Evolutionary conservation across 257 asterid genomes (phyloP).

Genomic region (Solanum corneliomulleri): DNA sequence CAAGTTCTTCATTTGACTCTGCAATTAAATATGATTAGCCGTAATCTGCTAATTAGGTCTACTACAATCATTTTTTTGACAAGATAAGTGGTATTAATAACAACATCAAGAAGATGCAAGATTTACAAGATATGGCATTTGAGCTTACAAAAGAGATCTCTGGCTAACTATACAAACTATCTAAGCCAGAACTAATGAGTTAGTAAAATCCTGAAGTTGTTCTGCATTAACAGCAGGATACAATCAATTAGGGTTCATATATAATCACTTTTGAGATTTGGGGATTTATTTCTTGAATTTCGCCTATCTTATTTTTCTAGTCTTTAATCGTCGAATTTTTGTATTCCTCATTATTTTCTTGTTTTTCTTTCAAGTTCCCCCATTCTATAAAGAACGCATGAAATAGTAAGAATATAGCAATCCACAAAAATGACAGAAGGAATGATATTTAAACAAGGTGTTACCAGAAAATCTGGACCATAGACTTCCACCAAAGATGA

Average conservation of each 20-base stretch:
- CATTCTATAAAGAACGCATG: not conserved
- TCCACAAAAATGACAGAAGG: not conserved
- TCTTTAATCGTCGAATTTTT: not conserved
- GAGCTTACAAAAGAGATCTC: too few relatives aligned
- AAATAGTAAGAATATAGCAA: not conserved
- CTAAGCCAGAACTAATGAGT: too few relatives aligned
- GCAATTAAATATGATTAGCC: not conserved
- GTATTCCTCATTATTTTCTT: not conserved
- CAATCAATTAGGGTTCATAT: not conserved
- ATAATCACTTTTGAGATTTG: not conserved
- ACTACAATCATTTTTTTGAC: not conserved
- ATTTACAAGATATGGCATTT: too few relatives aligned
- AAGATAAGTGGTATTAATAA: too few relatives aligned
- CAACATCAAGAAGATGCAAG: too few relatives aligned
- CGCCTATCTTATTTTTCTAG: not conserved
- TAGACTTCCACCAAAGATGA: not conserved
- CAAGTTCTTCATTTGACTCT: not conserved
- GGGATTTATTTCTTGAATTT: not conserved
- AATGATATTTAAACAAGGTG: not conserved
- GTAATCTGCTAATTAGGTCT: not conserved
- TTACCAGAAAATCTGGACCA: slow-evolving; percentile 7
- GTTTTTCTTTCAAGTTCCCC: not conserved
- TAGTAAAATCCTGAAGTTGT: too few relatives aligned
- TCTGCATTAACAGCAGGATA: too few relatives aligned
- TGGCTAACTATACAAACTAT: too few relatives aligned